Evolutionary conservation across 345 rosid species (phyloP).

Genomic region (Populus deltoides): DNA sequence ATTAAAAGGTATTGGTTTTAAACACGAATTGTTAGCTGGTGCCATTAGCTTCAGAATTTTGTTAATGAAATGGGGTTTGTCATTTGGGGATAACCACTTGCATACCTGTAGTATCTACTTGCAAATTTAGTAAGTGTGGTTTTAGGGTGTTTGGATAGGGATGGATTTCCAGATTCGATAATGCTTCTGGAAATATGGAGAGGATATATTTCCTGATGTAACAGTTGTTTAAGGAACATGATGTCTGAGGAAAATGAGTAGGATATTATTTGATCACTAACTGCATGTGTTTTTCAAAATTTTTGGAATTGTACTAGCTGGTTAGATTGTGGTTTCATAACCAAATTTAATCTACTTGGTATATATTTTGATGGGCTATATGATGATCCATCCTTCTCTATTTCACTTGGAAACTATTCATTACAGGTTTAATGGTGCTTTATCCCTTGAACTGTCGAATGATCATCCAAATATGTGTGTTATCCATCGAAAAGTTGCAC

Average conservation of each 20-base stretch:
- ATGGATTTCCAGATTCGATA: too few relatives aligned
- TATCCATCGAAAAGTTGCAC: slow-evolving; percentile 90
- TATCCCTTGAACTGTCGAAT: slow-evolving; percentile 84
- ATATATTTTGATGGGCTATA: neutral
- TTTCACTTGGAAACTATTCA: slow-evolving; percentile 1
- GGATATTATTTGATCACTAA: too few relatives aligned
- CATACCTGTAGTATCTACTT: neutral
- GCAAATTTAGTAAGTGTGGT: too few relatives aligned
- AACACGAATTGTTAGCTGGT: neutral
- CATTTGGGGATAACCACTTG: too few relatives aligned
- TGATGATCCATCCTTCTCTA: neutral
- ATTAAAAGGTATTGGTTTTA: neutral
- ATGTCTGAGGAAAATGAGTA: too few relatives aligned
- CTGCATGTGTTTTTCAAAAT: too few relatives aligned
- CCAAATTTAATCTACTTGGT: neutral
- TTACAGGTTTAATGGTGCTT: slow-evolving; percentile 90
- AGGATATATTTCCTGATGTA: too few relatives aligned
- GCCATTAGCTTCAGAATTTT: neutral
- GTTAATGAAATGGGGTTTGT: neutral
- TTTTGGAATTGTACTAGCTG: neutral
- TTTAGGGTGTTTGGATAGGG: too few relatives aligned
- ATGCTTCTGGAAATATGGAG: too few relatives aligned
- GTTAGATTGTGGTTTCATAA: neutral
- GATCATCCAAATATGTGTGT: slow-evolving; percentile 87
- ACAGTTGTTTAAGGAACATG: too few relatives aligned